Base-by-base conservation (phyloP, 345 rosid genomes). In the Citropsis articulata region DNA sequence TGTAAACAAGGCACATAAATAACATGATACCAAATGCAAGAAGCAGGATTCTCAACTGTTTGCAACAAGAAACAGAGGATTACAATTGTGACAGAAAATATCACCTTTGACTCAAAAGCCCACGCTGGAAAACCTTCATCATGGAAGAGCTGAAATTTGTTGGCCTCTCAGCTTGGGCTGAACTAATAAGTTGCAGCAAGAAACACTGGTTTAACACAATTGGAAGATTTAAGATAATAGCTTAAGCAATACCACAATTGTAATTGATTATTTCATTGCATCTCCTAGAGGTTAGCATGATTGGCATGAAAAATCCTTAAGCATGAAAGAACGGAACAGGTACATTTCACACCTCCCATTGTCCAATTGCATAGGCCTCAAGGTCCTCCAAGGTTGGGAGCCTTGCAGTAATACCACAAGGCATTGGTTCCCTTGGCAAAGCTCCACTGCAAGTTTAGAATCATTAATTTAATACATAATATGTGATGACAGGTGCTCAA, bases 371-470 rank as follows among this genome's bases (percentile, higher is more conserved):
- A 84, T 88, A 96, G 50, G 81, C 76, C 73, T 92, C 97, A 1
- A 96, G 97, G 78, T 96, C 98, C 82, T 89, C 89, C 78, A 77
- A 82, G 71, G 87, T 93, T 63, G 97, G 97, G 75, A 92, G 98
- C 77, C 91, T 88, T 40, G 69, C 83, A 45, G 85, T 87, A 84
- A 87, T 72, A 83, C 77, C 80, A 31, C 87, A 35, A 69, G 93
- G 90, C 97, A 94, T 90, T 22, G 97, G 87, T 85, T 96, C 98
- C 83, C 98, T 89, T 66, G 97, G 97, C 83, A 96, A 87, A 84
- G 86, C 87, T 83, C 94, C 98, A 63, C 99, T 96, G 88, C 83
- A 85, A 73, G 31, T 74, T 82, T 27, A 69, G 21, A 78, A 64
- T 78, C 84, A 71, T 48, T 45, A 66, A 79, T 59, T 21, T 67